Base-by-base conservation (phyloP, 306 rosid species). In the Gastrolobium bilobum region DNA sequence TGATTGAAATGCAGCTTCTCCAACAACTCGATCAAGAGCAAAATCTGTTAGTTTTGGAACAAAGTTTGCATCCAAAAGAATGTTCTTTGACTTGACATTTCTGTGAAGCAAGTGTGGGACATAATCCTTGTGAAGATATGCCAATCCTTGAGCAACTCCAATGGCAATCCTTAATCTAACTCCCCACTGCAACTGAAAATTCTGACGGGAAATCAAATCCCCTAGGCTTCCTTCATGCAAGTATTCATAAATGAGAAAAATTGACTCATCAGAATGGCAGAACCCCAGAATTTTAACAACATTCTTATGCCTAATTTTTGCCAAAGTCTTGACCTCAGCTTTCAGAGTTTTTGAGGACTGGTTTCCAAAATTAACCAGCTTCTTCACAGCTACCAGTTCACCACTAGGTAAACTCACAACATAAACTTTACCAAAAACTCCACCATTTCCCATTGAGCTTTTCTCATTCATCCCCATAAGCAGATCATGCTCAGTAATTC, bases 21-120 rank as follows among this genome's bases (percentile, higher is more conserved):
- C 99, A 51, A 93, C 75, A 7, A 95, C 88, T 35, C 87, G 80
- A 81, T 95, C 89, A 47, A 93, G 97, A 79, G 96, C 90, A 52
- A 93, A 90, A 90, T 95, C 98, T 8, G 97, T 82, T 72, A 95
- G 82, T 77, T 95, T 95, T n/a, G 99, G 98, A 69, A 86, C 96
- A 65, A 91, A 86, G 76, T 90, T 90, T 11, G 80, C 93, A 69
- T 95, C 99, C 85, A 95, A 57, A 63, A 95, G 84, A 68, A 95
- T 84, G 68, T 95, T 95, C n/a, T 77, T 88, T 8, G 99, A 90
- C 83, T 93, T 95, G 74, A 95, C 77, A 71, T 93, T 93, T 76
- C 98, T 85, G 79, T 95, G 98, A 75, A 91, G 92, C 80, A 95
- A 85, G 88, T 87, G 98, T 2, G 98, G 99, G 33, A 87, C 90